Conservation (phyloP, 371 early-diverging fungal genomes). For the Sporodiniella umbellata region DNA sequence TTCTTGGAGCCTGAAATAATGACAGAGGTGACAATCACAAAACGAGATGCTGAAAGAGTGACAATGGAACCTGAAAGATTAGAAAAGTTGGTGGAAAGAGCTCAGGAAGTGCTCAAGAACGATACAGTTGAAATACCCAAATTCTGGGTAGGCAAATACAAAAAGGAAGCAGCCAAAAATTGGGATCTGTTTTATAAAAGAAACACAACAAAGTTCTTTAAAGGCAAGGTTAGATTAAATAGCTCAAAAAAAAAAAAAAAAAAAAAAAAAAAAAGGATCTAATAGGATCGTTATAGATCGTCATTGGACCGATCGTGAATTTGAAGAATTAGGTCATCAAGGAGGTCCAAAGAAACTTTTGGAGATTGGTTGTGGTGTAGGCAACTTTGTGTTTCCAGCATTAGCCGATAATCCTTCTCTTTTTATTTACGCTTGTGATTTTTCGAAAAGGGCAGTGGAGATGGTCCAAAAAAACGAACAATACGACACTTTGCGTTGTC, state of each 20-base stretch:
- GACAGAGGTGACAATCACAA: no score
- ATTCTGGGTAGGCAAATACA: constrained; percentile 84
- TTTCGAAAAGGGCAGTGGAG: constrained; percentile 76
- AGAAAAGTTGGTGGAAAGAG: constrained; percentile 52
- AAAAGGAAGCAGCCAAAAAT: constrained; percentile 76
- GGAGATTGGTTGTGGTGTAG: constrained; percentile 95
- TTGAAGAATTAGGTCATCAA: constrained; percentile 67
- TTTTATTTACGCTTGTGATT: constrained; percentile 81
- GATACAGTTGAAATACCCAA: constrained; percentile 65
- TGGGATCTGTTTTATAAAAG: constrained; percentile 92
- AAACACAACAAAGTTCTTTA: constrained; percentile 91
- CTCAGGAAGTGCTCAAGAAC: constrained; percentile 59
- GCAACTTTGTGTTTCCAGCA: constrained; percentile 93
- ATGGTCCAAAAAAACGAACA: constrained; percentile 68
- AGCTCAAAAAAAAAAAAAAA: no score
- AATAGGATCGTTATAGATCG: constrained; percentile 52
- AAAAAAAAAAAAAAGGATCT: not conserved
- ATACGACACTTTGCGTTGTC: constrained; percentile 62
- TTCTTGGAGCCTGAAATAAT: no score
- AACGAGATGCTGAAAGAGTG: constrained; percentile 27
- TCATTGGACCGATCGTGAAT: constrained; percentile 95
- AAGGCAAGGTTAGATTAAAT: constrained; percentile 30
- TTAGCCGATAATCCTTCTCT: constrained; percentile 71
- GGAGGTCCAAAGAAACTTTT: constrained; percentile 40
- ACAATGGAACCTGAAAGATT: constrained; percentile 32